Base-by-base conservation (phyloP, 1,284 basidiomycete species). In the Cutaneotrichosporon sp. region DNA sequence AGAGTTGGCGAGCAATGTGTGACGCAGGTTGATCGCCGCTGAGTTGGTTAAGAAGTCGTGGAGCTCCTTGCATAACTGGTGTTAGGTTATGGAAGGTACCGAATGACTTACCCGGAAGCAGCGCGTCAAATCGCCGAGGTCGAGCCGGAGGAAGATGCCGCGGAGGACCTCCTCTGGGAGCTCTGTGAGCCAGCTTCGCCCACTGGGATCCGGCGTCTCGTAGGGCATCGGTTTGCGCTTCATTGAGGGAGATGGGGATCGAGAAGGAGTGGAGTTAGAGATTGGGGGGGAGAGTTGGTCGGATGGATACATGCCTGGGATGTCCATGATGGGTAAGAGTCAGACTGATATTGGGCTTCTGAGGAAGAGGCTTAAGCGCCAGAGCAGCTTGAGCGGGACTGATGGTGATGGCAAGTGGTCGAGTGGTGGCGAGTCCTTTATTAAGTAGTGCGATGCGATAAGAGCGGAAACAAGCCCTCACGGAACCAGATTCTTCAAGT, bases 1-100 rank as follows among this genome's bases (percentile, higher is more conserved):
- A 74, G 91, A 90, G 0, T 88, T 85, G 0, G 89, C 89, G 4
- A 90, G 82, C 70, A 94, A 89, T 0, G 90, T 89, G 66, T 87
- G 88, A 31, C 88, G 88, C 86, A 92, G 91, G 22, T 91, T 83
- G 13, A 80, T 68, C 1, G 68, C 65, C 2, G 77, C 66, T 26
- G 75, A 76, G 8, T 68, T 65, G 4, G 67, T 71, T 9, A 77
- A 61, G 52, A 78, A 61, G 3, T 31, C 18, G 34, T 60, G 47
- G 26, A 67, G 34, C 2, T 22, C 32, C 34, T 60, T 58, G 49
- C 62, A 67, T 8, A 63, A 55, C 65, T 66, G 38, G 9, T 13
- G 52, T 56, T 32, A 56, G 50, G 52, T 34, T 8, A 9, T 32
- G 26, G 53, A 69, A 67, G 3, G 26, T 21, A 4, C 30, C 26